Base-by-base conservation (phyloP, 768 basidiomycete species). In the Chalciporus sphaerocephalus region DNA sequence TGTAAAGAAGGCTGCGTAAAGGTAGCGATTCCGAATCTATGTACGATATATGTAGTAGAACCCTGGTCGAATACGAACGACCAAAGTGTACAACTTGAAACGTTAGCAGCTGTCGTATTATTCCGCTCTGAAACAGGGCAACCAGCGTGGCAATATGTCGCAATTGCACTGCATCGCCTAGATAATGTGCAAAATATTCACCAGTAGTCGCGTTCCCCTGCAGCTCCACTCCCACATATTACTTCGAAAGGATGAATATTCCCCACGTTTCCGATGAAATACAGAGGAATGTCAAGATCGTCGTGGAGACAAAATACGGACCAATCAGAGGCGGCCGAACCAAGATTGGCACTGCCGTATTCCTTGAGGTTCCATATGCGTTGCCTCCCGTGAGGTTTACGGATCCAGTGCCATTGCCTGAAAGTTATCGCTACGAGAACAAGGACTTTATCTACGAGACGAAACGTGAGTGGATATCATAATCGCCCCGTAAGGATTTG, bases 321-420 rank as follows among this genome's bases (percentile, higher is more conserved):
- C 58, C 62, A 4, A 58, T 86, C n/a, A 75, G 59, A 17, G 85
- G 85, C 5, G 81, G 79, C 16, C 70, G 80, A 27, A 76, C 83
- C 2, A 63, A 57, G 13, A 86, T 83, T 48, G 81, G 79, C 0
- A 69, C 80, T 28, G 78, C 73, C 9, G 78, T 77, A 16, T 86
- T 85, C 57, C 66, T 87, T 34, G 84, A 90, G 68, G 69, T 90
- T 42, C 85, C 86, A 5, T 90, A 84, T 57, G 86, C 81, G 2
- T 61, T 84, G 13, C 78, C 83, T 22, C 83, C 85, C 0, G 63
- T 57, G 12, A 73, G 85, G 20, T 89, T 87, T 53, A 66, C 79
- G 39, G 81, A 88, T 55, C 80, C 85, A 4, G 55, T 72, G 20
- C 69, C 77, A 0, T 65, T 89, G 4, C 80, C 85, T 2, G 40